Conservation (phyloP, 75 land plant species). For the Sequoia sempervirens region DNA sequence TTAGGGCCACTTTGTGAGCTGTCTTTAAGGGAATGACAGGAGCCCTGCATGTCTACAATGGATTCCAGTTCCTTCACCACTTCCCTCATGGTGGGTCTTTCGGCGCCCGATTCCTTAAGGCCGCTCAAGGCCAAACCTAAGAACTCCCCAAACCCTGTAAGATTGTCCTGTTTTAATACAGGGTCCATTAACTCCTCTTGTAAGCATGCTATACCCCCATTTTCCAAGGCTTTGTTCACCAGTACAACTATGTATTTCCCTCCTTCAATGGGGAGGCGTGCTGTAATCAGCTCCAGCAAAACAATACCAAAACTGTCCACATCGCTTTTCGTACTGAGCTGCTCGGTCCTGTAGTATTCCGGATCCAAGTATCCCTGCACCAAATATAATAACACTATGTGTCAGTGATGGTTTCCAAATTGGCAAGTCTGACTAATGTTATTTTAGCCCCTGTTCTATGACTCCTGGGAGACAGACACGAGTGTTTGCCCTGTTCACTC, state of each 20-base stretch:
- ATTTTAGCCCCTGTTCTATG: too few species aligned
- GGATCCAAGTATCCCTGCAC: slow-evolving; percentile 44
- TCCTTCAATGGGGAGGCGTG: slow-evolving; percentile 15
- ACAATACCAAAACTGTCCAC: slow-evolving; percentile 45
- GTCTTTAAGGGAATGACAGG: background rate
- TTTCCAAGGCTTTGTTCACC: slow-evolving; percentile 10
- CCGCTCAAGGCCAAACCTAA: slow-evolving; percentile 64
- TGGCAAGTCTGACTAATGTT: background rate
- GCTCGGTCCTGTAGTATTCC: slow-evolving; percentile 30
- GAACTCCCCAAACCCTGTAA: slow-evolving; percentile 38
- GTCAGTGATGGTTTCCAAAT: background rate
- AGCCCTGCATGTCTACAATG: slow-evolving; percentile 17
- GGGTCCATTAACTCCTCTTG: slow-evolving; percentile 17
- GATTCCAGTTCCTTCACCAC: slow-evolving; percentile 71
- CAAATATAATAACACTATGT: background rate
- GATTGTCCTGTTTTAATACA: background rate
- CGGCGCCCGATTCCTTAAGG: slow-evolving; percentile 46
- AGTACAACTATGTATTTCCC: slow-evolving; percentile 19
- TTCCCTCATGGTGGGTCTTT: slow-evolving; percentile 73
- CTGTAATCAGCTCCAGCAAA: slow-evolving; percentile 36
- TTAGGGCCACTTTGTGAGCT: background rate
- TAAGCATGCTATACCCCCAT: slow-evolving; percentile 11
- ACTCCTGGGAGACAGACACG: too few species aligned
- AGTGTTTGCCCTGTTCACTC: too few species aligned
- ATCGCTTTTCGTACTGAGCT: slow-evolving; percentile 30